Conservation (phyloP, 805 yeast species). For the Grigorovia jiainica region DNA sequence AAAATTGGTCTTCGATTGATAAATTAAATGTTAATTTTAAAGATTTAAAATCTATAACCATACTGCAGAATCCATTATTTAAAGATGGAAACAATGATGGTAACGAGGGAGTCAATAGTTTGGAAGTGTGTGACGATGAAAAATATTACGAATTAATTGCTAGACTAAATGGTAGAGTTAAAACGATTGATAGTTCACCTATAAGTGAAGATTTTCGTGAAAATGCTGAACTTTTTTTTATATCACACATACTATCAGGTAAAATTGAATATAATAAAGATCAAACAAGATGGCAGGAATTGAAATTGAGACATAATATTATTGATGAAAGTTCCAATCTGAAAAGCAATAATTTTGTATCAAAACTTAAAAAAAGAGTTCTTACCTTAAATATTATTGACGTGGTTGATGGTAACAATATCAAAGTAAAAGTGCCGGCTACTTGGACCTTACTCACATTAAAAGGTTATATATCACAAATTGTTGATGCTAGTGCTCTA, state of each 20-base stretch:
- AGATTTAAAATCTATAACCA: slow-evolving; percentile 35
- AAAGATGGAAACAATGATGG: not conserved
- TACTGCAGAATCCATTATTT: slow-evolving; percentile 44
- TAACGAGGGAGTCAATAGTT: slow-evolving; percentile 6
- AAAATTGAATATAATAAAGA: slow-evolving; percentile 19
- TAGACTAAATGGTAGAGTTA: slow-evolving; percentile 31
- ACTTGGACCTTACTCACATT: slow-evolving; percentile 16
- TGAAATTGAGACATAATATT: slow-evolving; percentile 21
- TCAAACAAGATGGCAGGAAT: slow-evolving; percentile 33
- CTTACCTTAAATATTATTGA: slow-evolving; percentile 7
- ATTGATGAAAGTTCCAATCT: not conserved
- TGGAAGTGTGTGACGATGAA: not conserved
- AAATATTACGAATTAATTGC: slow-evolving; percentile 36
- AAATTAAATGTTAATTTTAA: slow-evolving; percentile 32
- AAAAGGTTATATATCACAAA: slow-evolving; percentile 14
- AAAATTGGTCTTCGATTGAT: slow-evolving; percentile 42
- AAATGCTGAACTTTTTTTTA: slow-evolving; percentile 62
- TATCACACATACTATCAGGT: slow-evolving; percentile 36
- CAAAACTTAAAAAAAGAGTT: slow-evolving; percentile 11
- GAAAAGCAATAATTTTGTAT: not conserved
- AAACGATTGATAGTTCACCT: slow-evolving; percentile 48
- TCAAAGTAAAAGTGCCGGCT: slow-evolving; percentile 7
- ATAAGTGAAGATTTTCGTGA: slow-evolving; percentile 39
- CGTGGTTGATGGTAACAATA: not conserved
- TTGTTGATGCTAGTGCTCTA: slow-evolving; percentile 3